Evolutionary conservation across 2,329 filamentous ascomycete genomes (phyloP), one percentile per base, ranked within the genome.

Genomic region (Epichloe brachyelytri): DNA sequence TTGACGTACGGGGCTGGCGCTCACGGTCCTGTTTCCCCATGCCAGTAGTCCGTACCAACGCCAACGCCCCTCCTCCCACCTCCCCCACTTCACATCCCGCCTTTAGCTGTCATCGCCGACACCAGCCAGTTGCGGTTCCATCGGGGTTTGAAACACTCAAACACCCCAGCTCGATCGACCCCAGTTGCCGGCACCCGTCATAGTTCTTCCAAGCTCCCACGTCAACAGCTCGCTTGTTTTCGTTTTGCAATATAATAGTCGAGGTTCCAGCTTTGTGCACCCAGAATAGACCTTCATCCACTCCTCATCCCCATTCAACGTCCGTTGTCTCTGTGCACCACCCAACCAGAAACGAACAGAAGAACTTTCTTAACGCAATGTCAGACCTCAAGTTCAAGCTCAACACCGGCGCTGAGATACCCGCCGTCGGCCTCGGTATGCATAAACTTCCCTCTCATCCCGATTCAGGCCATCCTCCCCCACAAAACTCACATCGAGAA

Each of bases 331-430:
- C 26, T 30, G 26, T 30, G 26, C 26, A 30, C 8, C 36, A n/a
- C 5, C 36, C 36, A n/a, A 38, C 12, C 36, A 38, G 36, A 37
- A n/a, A n/a, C 36, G 5, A 38, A 38, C 36, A 14, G 36, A 38
- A 30, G 26, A 30, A 30, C 26, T 30, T 46, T 20, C 1, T 37
- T 8, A 45, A 45, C 26, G 44, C 26, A 30, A 50, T 50, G 48
- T 30, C 48, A 11, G 34, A 40, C 36, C 41, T 46, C 56, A 72
- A 70, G 20, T 83, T 80, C 68, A 81, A 76, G 62, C 76, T 85
- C 57, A 85, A 85, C 71, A 82, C 73, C 38, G 80, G 80, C 53
- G 68, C 72, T 51, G 70, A 78, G 55, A 84, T 85, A 54, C 81
- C 82, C 46, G 77, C 80, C 39, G 63, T 85, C 19, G 81, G 80